phyloP scores from a whole-genome alignment of 140 eudicot species.

The Ambrosia hybrid region DNA sequence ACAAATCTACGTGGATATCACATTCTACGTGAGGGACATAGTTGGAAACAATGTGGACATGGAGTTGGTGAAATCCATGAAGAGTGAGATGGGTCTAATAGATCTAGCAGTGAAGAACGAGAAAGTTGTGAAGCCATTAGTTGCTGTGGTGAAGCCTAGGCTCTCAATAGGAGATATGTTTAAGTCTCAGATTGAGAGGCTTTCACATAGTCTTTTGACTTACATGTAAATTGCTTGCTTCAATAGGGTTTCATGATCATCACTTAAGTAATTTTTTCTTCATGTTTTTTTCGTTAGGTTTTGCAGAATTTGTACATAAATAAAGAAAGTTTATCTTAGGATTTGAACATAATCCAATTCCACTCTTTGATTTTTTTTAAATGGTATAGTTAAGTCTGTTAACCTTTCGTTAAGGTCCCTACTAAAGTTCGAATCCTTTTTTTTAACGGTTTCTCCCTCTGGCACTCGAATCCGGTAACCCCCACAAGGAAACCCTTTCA shows the following conservation, averaged over 20 bases:
- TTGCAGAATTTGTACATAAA: conserved; percentile 26
- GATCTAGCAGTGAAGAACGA: conserved; percentile 62
- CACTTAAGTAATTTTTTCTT: conserved; percentile 7
- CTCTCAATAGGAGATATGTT: conserved; percentile 57
- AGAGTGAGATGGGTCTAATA: conserved; percentile 66
- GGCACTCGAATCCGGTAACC: too few species aligned
- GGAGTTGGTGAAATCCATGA: conserved; percentile 59
- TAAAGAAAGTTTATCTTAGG: conserved; percentile 23
- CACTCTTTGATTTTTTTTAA: neutral
- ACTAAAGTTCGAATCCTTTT: too few species aligned
- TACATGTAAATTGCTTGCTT: conserved; percentile 27
- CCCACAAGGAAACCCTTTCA: too few species aligned
- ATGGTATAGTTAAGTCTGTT: too few species aligned
- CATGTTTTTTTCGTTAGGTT: neutral
- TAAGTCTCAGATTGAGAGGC: conserved; percentile 54
- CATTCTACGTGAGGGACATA: conserved; percentile 68
- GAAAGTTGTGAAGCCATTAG: conserved; percentile 21
- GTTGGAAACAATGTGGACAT: conserved; percentile 65
- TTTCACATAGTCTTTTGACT: conserved; percentile 52
- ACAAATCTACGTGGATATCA: conserved; percentile 53
- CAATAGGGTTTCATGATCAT: neutral
- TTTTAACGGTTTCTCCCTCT: too few species aligned
- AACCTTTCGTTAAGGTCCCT: too few species aligned
- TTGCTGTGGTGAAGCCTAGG: conserved; percentile 31
- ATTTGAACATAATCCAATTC: conserved; percentile 15